A percentile compares a stretch with the other conserved stretches of the same genome.
These are phyloP conservation scores for Fusarium foetens DNA, from an alignment of 2,329 filamentous ascomycete species.

Conservation along the genomic window DNA sequence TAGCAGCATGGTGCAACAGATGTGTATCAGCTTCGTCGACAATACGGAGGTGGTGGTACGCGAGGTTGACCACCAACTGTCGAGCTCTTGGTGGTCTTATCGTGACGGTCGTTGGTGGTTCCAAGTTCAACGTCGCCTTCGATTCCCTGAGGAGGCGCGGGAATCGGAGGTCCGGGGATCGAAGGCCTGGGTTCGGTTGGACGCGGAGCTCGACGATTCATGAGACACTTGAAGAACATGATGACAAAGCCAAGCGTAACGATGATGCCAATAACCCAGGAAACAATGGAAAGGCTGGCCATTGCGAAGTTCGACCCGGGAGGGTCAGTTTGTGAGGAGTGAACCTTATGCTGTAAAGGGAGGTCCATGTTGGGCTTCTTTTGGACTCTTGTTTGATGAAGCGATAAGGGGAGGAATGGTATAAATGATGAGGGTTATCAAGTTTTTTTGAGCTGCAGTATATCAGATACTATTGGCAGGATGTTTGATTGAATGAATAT, in stretches of 20 bases:
- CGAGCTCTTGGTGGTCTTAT: no score
- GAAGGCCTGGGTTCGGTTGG: neutral
- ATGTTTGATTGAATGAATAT: neutral
- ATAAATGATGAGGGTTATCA: neutral
- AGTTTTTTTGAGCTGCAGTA: neutral
- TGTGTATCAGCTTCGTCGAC: neutral
- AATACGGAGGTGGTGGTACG: neutral
- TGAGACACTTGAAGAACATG: neutral
- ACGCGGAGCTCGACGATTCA: neutral
- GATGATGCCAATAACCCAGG: neutral
- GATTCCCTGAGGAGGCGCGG: no score
- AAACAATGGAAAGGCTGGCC: neutral
- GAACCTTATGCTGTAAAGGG: neutral
- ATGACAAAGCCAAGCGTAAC: neutral
- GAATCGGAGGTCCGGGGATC: neutral
- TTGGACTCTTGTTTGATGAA: neutral
- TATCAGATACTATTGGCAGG: neutral
- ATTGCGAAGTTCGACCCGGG: neutral
- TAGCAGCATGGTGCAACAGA: neutral
- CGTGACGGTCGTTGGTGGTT: no score
- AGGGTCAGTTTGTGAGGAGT: neutral
- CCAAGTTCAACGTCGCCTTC: neutral
- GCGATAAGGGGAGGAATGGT: neutral
- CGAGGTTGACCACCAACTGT: neutral
- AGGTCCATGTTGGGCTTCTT: neutral